Conservation (phyloP, 148 eudicot genomes). For the Chenopodium quinoa region DNA sequence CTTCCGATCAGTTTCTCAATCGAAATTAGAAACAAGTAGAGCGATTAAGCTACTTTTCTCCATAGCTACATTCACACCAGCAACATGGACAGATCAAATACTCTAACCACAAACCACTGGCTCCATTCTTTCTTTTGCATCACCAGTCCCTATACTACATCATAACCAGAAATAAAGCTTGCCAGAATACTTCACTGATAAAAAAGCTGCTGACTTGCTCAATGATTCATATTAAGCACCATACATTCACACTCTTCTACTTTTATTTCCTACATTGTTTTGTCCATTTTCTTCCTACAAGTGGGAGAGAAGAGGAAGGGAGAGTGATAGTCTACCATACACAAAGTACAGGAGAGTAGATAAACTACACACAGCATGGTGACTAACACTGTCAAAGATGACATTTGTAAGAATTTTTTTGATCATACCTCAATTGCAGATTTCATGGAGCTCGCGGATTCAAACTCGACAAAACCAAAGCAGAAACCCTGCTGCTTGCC, state of each 20-base stretch:
- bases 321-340: not conserved
- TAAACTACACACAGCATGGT: not conserved
- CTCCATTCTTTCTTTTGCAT: no score
- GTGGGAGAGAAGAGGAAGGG: not conserved
- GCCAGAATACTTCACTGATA: not conserved
- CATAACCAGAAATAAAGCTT: not conserved
- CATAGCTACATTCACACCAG: not conserved
- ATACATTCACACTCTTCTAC: no score
- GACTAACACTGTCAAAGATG: not conserved
- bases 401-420: not conserved
- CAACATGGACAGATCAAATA: not conserved
- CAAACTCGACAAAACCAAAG: slow-evolving; percentile 82
- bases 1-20: not conserved
- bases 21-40: not conserved
- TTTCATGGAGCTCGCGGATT: slow-evolving; percentile 48
- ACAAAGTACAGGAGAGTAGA: not conserved
- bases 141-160: not conserved
- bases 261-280: no score
- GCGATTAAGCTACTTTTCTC: not conserved
- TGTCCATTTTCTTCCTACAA: no score
- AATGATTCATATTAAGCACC: not conserved
- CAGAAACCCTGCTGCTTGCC: slow-evolving; percentile 62
- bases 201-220: not conserved
- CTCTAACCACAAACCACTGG: not conserved
- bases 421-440: slow-evolving; percentile 63